phyloP scores from a whole-genome alignment of 2,329 filamentous ascomycete genomes.

The Apiospora rasikravindrae region DNA sequence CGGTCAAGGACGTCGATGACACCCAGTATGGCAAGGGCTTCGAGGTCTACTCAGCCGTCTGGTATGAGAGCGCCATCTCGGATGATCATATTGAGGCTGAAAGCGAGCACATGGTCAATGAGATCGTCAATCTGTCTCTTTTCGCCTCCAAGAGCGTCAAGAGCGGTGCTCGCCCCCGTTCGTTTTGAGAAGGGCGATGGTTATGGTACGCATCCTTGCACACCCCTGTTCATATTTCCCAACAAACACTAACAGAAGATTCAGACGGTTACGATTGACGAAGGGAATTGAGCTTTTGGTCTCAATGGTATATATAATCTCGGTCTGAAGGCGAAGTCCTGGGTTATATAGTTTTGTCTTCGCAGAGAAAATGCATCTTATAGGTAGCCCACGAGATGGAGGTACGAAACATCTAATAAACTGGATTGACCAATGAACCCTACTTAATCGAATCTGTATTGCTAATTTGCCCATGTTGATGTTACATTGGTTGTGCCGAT shows the following conservation, averaged over 20 bases:
- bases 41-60: slow-evolving; percentile 29
- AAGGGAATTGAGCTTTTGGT: no score
- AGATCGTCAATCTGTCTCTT: slow-evolving; percentile 29
- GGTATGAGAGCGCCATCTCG: slow-evolving; percentile 27
- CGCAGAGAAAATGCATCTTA: not conserved
- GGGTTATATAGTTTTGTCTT: not conserved
- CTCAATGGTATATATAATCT: no score
- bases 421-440: not conserved
- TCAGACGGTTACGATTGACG: not conserved
- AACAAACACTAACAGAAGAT: not conserved
- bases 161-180: not conserved
- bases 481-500: not conserved
- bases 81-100: slow-evolving; percentile 26
- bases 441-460: not conserved
- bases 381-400: no score
- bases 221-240: not conserved
- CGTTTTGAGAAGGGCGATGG: not conserved
- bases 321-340: not conserved
- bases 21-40: slow-evolving; percentile 24
- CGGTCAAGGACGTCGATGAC: slow-evolving; percentile 27
- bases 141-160: slow-evolving; percentile 19
- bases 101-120: slow-evolving; percentile 30
- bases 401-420: not conserved
- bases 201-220: not conserved
- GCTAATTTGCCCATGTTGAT: not conserved